These are phyloP conservation scores for Pinus taeda DNA, from an alignment of 75 land plant genomes.

Conservation along the genomic window DNA sequence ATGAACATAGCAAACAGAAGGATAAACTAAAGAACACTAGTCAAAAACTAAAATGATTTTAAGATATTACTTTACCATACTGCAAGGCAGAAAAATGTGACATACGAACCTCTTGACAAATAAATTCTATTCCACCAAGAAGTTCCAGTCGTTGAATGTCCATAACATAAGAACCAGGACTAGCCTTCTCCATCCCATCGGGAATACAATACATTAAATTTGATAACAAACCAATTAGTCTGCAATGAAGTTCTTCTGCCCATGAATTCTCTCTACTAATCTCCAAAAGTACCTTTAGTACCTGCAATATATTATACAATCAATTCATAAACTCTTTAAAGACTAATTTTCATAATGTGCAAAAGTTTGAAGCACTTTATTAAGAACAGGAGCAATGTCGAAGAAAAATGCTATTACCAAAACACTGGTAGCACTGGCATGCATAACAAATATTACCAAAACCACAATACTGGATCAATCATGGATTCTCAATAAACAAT, in stretches of 20 bases:
- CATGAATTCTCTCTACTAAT: slow-evolving; percentile 84
- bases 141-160: slow-evolving; percentile 68
- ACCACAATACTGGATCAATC: too few species aligned
- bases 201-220: slow-evolving; percentile 70
- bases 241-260: slow-evolving; percentile 93
- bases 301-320: slow-evolving; percentile 40
- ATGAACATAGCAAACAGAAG: background rate
- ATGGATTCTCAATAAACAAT: too few species aligned
- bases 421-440: too few species aligned
- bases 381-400: background rate
- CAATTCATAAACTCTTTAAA: background rate
- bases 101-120: slow-evolving; percentile 76
- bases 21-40: background rate
- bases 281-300: slow-evolving; percentile 68
- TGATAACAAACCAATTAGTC: slow-evolving; percentile 78
- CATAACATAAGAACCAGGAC: slow-evolving; percentile 33
- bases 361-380: background rate
- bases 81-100: background rate
- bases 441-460: too few species aligned
- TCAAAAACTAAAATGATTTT: background rate
- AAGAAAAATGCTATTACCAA: background rate
- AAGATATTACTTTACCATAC: background rate
- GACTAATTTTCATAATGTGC: background rate
- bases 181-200: slow-evolving; percentile 14
- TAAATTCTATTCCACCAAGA: slow-evolving; percentile 87